A percentile compares a stretch with the other conserved stretches of the same genome.
Conservation (phyloP, 2,329 filamentous ascomycete genomes). For the Cylindrodendrum hubeiense region DNA sequence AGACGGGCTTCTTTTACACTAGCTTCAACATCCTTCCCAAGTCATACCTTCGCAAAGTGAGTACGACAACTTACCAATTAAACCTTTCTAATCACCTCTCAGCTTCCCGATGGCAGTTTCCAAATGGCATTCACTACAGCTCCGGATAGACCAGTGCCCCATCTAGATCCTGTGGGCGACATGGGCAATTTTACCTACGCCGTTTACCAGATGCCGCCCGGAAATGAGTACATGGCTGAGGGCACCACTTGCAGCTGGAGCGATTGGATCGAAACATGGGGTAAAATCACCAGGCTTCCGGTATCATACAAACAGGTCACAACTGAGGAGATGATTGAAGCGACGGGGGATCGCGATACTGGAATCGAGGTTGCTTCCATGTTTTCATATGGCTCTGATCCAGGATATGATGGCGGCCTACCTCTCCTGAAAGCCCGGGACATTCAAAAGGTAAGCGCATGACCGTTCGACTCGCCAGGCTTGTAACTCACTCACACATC, state of each 20-base stretch:
- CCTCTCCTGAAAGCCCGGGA: conserved; percentile 57
- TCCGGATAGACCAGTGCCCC: conserved; percentile 54
- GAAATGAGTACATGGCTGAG: conserved; percentile 62
- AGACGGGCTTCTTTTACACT: conserved; percentile 62
- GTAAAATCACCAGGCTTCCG: conserved; percentile 48
- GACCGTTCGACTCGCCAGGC: no score
- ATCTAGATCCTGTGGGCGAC: conserved; percentile 61
- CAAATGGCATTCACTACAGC: conserved; percentile 61
- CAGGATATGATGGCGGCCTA: conserved; percentile 63
- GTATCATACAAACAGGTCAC: conserved; percentile 55
- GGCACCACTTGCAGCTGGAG: conserved; percentile 60
- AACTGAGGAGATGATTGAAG: conserved; percentile 55
- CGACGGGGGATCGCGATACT: conserved; percentile 53
- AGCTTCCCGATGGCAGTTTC: conserved; percentile 56
- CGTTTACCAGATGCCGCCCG: conserved; percentile 62
- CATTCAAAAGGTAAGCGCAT: conserved; percentile 54
- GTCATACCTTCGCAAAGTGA: conserved; percentile 54
- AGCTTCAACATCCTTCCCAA: conserved; percentile 61
- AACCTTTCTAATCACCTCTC: background rate
- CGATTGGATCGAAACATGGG: conserved; percentile 60
- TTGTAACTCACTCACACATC: background rate
- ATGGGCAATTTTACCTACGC: conserved; percentile 62
- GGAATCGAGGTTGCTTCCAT: conserved; percentile 60
- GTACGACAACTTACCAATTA: no score
- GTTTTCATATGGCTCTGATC: conserved; percentile 60